Evolutionary conservation across 2,329 filamentous ascomycete genomes (phyloP), one percentile per base, ranked within the genome.

Genomic region (Talaromyces rugulosus): DNA sequence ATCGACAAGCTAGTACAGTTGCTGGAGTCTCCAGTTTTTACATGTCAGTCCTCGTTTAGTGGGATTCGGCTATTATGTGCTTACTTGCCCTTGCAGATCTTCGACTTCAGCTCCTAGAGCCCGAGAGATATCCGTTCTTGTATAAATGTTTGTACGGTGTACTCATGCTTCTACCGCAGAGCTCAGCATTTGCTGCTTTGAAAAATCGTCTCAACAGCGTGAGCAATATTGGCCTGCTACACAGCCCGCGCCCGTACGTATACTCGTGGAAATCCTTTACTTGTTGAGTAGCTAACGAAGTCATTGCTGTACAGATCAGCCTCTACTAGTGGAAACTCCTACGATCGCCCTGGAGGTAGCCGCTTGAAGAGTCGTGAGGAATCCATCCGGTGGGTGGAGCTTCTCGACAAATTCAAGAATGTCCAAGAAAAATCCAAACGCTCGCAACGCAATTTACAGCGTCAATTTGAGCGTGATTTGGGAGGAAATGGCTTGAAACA

Each of bases 61-160:
- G 44, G 23, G 11, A 27, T 6, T 47, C n/a, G 18, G 44, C 44
- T 47, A 27, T 47, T 63, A 28, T 67, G 69, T 63, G 72, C 59
- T 55, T 44, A 62, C 6, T 61, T 28, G 23, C 18, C 30, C 27
- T 47, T 30, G 4, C 64, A 96, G 92, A 98, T 76, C 87, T 99
- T 54, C 91, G 95, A 51, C 87, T 99, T 57, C 95, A 99, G 73
- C 84, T 99, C 9, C 85, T 99, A 8, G 95, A 99, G 73, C 95
- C 95, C 0, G 96, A 99, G 73, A 92, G 90, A 74, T 94, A 94
- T 68, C 95, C 95, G 2, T 91, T 96, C 73, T 82, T 99, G 1
- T 98, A 99, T 82, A 97, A 97, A 78, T 99, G 95, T 77, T 86
- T 99, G 56, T 99, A 98, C 71, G 95, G 95, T 9, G 85, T 99